Percentiles rank a stretch among this genome's conserved stretches.
These are phyloP conservation scores for Alternaria viburni DNA, from an alignment of 2,329 filamentous ascomycete genomes.

Conservation along the genomic window DNA sequence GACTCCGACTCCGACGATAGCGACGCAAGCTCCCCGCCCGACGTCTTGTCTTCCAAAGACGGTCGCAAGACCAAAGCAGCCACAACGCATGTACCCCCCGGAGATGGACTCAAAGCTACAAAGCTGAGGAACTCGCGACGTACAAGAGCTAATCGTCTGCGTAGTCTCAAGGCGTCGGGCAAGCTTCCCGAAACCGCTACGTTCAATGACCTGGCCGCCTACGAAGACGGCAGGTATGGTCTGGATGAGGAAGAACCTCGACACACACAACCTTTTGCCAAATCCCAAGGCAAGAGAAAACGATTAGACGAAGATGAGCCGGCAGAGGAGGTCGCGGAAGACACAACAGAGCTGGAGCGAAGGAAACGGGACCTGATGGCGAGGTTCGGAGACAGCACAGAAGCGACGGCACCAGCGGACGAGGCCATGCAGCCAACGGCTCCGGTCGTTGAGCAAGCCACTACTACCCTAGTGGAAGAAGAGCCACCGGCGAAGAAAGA, in stretches of 20 bases:
- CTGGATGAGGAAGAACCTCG: neutral
- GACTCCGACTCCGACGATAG: constrained; percentile 48
- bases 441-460: neutral
- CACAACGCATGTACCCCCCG: constrained; percentile 48
- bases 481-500: constrained; percentile 8
- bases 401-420: neutral
- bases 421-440: neutral
- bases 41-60: constrained; percentile 31
- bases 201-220: constrained; percentile 58
- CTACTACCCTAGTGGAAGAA: constrained; percentile 1
- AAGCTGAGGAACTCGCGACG: constrained; percentile 63
- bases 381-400: constrained; percentile 12
- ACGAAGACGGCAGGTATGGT: constrained; percentile 46
- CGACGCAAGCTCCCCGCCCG: constrained; percentile 43
- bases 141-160: constrained; percentile 57
- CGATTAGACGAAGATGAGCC: constrained; percentile 29
- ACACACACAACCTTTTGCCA: constrained; percentile 10
- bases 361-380: constrained; percentile 34
- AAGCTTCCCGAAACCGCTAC: constrained; percentile 59
- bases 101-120: constrained; percentile 59
- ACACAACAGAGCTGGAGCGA: constrained; percentile 25
- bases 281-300: constrained; percentile 29
- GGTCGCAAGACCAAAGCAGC: constrained; percentile 4
- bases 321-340: constrained; percentile 2
- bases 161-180: constrained; percentile 61